Evolutionary conservation across 106 monocot species (phyloP), one percentile per base, ranked within the genome.

Genomic region (Agapanthus africanus): DNA sequence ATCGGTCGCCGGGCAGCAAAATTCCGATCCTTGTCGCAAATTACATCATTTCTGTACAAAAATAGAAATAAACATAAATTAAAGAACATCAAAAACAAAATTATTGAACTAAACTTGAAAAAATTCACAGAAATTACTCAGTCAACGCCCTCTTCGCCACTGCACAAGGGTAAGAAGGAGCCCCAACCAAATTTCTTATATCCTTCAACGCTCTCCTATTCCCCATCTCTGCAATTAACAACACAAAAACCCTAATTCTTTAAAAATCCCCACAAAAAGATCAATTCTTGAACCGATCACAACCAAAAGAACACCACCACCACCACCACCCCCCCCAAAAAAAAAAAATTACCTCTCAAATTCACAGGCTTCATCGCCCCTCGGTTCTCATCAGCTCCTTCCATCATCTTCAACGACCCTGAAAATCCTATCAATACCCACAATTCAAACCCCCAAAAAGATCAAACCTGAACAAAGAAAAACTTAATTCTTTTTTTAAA

Each of bases 141-240:
- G 73, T 37, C 25, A 78, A 32, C 3, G 59, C 73, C 54, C 68
- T 81, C 78, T 97, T 91, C 63, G 40, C 74, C 6, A 78, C 41
- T 5, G 83, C 82, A 63, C 73, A 78, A 13, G 86, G 80, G 38
- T 80, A 76, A 0, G 77, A 78, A 4, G 78, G 78, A 19, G 39
- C 78, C 11, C 69, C 76, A 21, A 79, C 67, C 40, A 90, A 46
- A 74, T 94, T 94, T 63, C 63, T 78, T 34, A 95, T 88, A 25
- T 91, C 91, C 63, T 81, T 78, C 80, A 95, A 59, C 1, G 91
- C 86, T 70, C 88, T 74, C 32, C 91, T 88, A 67, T 83, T 69
- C 67, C 83, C 71, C n/a, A 76, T 71, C 33, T 76, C 84, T 46
- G 76, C 4, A 70, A 65, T 21, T 11, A 39, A 56, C 59, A 11